Evolutionary conservation across 805 yeast species (phyloP).

Genomic region (Ogataea pilisensis): DNA sequence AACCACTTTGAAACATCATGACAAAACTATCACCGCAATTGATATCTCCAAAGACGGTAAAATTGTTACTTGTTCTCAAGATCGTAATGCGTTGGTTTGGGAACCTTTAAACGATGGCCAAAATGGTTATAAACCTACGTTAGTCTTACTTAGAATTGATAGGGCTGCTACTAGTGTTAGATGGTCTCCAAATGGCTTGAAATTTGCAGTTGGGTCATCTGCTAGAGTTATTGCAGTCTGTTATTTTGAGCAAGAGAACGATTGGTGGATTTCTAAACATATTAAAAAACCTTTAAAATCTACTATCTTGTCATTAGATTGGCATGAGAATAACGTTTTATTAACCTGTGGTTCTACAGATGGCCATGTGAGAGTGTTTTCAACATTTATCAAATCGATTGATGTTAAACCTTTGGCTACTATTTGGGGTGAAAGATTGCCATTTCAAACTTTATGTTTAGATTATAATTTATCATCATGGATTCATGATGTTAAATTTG

Average conservation of each 20-base stretch:
- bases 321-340: conserved; percentile 93
- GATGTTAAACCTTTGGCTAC: conserved; percentile 79
- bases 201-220: conserved; percentile 96
- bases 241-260: conserved; percentile 92
- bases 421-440: conserved; percentile 92
- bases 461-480: conserved; percentile 77
- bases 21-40: conserved; percentile 89
- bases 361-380: conserved; percentile 85
- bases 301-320: conserved; percentile 73
- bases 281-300: conserved; percentile 92
- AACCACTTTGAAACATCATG: conserved; percentile 75
- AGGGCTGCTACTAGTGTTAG: conserved; percentile 92
- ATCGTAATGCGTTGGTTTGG: conserved; percentile 97
- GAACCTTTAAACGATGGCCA: conserved; percentile 59
- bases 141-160: conserved; percentile 87
- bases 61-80: conserved; percentile 96
- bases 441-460: conserved; percentile 88
- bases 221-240: conserved; percentile 94
- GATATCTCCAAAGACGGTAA: conserved; percentile 86
- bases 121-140: conserved; percentile 63
- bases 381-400: conserved; percentile 83
- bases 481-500: conserved; percentile 87
- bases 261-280: conserved; percentile 99
- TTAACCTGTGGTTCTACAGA: conserved; percentile 91
- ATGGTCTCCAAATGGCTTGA: conserved; percentile 94